Evolutionary conservation across 1,284 basidiomycete species (phyloP).

Genomic region (Amylostereum chailletii): DNA sequence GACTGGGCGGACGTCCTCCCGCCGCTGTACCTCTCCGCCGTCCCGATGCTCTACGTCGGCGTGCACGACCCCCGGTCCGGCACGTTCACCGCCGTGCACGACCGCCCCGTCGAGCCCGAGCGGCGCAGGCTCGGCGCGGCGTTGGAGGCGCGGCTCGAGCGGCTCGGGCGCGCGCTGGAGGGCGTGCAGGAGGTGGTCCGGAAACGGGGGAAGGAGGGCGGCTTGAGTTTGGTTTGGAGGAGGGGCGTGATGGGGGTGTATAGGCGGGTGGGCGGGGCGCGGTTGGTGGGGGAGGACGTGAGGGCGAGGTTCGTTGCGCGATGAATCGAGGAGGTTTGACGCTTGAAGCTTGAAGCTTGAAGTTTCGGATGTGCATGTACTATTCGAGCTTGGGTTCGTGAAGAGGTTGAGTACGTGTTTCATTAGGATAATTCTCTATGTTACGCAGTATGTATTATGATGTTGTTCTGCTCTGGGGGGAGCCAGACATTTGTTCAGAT

Average conservation of each 20-base stretch:
- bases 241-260: not conserved
- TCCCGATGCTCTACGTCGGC: conserved; percentile 26
- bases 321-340: not conserved
- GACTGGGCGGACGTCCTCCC: conserved; percentile 32
- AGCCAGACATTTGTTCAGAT: too few relatives aligned
- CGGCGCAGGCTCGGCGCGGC: not conserved
- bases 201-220: not conserved
- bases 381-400: too few relatives aligned
- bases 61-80: conserved; percentile 20
- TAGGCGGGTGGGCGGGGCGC: not conserved
- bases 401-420: too few relatives aligned
- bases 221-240: not conserved
- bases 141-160: not conserved
- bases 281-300: not conserved
- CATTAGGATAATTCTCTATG: too few relatives aligned
- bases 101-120: not conserved
- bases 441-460: too few relatives aligned
- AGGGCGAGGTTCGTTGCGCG: not conserved
- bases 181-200: not conserved
- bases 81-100: conserved; percentile 14
- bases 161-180: not conserved
- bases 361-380: too few relatives aligned
- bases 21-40: conserved; percentile 33
- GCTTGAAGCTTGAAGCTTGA: not conserved
- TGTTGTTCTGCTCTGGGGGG: too few relatives aligned